Evolutionary conservation across 768 basidiomycete genomes (phyloP), one percentile per base, ranked within the genome.

Genomic region (Podaxis pistillaris): DNA sequence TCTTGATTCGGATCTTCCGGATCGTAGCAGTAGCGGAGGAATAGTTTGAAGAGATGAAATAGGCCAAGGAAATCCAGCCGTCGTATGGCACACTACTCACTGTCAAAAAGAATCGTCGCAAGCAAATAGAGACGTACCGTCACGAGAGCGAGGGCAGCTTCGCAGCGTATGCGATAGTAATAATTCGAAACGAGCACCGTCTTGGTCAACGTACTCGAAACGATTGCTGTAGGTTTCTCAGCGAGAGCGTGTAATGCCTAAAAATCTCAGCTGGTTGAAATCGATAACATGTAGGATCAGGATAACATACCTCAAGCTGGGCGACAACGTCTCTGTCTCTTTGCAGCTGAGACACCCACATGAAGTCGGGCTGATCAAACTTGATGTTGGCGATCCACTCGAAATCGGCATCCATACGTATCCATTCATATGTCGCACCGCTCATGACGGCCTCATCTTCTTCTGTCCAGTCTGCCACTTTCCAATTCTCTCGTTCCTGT

Each of bases 381-480:
- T 87, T 87, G 64, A 98, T 85, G 41, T 83, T 83, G n/a, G 93
- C 91, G 59, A 98, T 91, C 97, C 97, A 99, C 76, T 99, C 97
- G 73, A 97, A 96, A 72, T 99, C 97, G 15, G 97, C 95, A 71
- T 99, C 97, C 83, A 98, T 93, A 65, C 97, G 82, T 63, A 99
- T 98, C 96, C 96, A 99, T 75, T 99, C 97, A 74, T 98, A 99
- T 2, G 94, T 96, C 65, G 96, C 96, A 17, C 93, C 93, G 41
- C 90, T 88, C 93, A 98, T 96, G 47, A 83, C 81, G 63, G 90
- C 87, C 70, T 97, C 96, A 63, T 98, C 95, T 67, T 97, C 94
- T 69, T 97, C 96, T 4, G 91, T 93, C 97, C 97, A 98, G 72
- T 98, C 96, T 5, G 91, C 91, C 3, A 98, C 96, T 72, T 91